These are phyloP conservation scores for Arabidopsis lyrata DNA, from an alignment of 441 rosid genomes.

Conservation along the genomic window DNA sequence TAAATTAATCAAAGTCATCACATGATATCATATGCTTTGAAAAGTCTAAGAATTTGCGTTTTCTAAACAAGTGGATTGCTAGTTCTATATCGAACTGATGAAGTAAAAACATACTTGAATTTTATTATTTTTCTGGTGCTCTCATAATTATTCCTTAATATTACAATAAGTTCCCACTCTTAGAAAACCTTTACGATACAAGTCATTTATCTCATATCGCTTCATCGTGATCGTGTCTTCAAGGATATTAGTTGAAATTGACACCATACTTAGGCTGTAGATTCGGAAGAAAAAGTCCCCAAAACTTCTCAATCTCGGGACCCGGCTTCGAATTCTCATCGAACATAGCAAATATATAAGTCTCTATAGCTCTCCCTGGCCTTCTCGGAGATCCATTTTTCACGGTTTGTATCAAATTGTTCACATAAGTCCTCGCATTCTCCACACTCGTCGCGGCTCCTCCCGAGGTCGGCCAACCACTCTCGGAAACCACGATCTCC, in stretches of 20 bases:
- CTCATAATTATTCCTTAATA: slow-evolving; percentile 26
- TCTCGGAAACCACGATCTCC: slow-evolving; percentile 59
- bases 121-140: slow-evolving; percentile 5
- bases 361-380: slow-evolving; percentile 53
- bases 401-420: slow-evolving; percentile 56
- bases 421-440: slow-evolving; percentile 53
- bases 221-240: not conserved
- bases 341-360: slow-evolving; percentile 61
- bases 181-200: slow-evolving; percentile 20
- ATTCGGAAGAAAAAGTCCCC: slow-evolving; percentile 45
- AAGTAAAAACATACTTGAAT: not conserved
- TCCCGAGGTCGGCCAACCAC: slow-evolving; percentile 59
- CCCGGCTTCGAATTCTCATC: slow-evolving; percentile 48
- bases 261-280: slow-evolving; percentile 51
- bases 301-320: slow-evolving; percentile 51
- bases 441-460: slow-evolving; percentile 44
- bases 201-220: slow-evolving; percentile 6
- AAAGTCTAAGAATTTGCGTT: no score
- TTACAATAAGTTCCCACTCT: slow-evolving; percentile 18
- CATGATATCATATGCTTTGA: no score
- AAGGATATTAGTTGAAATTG: slow-evolving; percentile 42
- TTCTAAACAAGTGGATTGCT: no score
- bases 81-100: no score
- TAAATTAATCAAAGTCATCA: no score
- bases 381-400: slow-evolving; percentile 58